Conservation (phyloP, 495 filamentous ascomycete genomes). For the Talaromyces trachyspermus region DNA sequence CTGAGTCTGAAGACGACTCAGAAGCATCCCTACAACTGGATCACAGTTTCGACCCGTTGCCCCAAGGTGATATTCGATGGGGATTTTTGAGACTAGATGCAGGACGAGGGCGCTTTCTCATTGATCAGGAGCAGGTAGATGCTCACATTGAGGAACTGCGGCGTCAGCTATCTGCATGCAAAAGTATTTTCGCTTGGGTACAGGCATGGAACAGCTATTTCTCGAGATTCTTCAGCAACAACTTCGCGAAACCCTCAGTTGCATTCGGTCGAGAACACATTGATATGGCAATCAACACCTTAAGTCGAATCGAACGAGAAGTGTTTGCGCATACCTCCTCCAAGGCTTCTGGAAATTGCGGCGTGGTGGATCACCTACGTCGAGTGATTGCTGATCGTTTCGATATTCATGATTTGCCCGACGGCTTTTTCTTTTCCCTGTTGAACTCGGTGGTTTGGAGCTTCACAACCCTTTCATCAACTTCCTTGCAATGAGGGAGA, state of each 20-base stretch:
- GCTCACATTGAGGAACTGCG: conserved; percentile 54
- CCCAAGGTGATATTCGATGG: conserved; percentile 56
- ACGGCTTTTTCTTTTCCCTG: conserved; percentile 62
- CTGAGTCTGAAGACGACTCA: not conserved
- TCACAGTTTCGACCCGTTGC: conserved; percentile 23
- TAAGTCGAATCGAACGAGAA: conserved; percentile 50
- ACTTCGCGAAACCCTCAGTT: conserved; percentile 58
- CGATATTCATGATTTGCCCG: conserved; percentile 47
- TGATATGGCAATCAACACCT: conserved; percentile 53
- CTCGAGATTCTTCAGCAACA: conserved; percentile 56
- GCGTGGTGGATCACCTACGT: conserved; percentile 52
- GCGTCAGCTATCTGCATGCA: conserved; percentile 48
- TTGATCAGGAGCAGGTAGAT: conserved; percentile 56
- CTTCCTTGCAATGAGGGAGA: conserved; percentile 45
- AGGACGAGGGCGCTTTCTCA: conserved; percentile 47
- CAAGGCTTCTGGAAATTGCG: conserved; percentile 19
- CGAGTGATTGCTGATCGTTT: conserved; percentile 47
- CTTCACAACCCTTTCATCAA: conserved; percentile 51
- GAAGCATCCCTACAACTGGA: not conserved
- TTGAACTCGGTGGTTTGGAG: conserved; percentile 50
- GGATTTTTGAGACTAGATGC: conserved; percentile 55
- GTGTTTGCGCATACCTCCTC: conserved; percentile 38
- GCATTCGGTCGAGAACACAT: conserved; percentile 59
- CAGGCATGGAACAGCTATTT: conserved; percentile 61
- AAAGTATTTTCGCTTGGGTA: conserved; percentile 55